These are phyloP conservation scores for Claviceps arundinis DNA, from an alignment of 2,329 filamentous ascomycete genomes.

Conservation along the genomic window DNA sequence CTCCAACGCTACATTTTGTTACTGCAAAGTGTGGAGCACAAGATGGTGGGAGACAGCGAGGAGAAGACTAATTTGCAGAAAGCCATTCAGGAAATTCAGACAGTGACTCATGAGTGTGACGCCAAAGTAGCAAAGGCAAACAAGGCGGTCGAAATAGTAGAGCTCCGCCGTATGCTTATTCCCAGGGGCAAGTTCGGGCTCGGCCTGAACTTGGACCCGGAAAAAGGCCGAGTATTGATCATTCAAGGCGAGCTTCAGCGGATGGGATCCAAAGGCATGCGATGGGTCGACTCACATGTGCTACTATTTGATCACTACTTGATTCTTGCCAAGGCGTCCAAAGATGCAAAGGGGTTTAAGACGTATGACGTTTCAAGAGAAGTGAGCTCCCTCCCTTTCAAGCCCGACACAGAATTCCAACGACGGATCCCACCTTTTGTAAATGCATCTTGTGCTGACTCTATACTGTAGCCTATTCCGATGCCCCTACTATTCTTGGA, in stretches of 20 bases:
- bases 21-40: constrained; percentile 69
- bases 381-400: constrained; percentile 28
- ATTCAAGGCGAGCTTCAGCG: constrained; percentile 80
- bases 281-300: constrained; percentile 87
- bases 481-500: constrained; percentile 93
- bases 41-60: constrained; percentile 71
- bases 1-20: constrained; percentile 83
- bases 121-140: constrained; percentile 82
- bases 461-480: constrained; percentile 54
- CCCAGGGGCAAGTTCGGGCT: constrained; percentile 78
- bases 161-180: constrained; percentile 71
- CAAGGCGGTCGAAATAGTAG: constrained; percentile 78
- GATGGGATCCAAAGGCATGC: constrained; percentile 77
- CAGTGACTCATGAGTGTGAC: constrained; percentile 83
- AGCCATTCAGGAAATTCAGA: constrained; percentile 84
- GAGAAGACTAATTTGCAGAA: constrained; percentile 75
- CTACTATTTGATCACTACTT: constrained; percentile 95
- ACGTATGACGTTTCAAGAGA: constrained; percentile 92
- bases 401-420: background rate
- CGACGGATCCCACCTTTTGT: background rate
- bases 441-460: background rate
- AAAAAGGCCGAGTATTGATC: constrained; percentile 64
- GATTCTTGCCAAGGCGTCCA: constrained; percentile 71
- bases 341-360: constrained; percentile 57
- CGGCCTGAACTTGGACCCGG: constrained; percentile 72